Evolutionary conservation across 2,329 filamentous ascomycete genomes (phyloP), one percentile per base, ranked within the genome.

Genomic region (Monosporascus cannonballus): DNA sequence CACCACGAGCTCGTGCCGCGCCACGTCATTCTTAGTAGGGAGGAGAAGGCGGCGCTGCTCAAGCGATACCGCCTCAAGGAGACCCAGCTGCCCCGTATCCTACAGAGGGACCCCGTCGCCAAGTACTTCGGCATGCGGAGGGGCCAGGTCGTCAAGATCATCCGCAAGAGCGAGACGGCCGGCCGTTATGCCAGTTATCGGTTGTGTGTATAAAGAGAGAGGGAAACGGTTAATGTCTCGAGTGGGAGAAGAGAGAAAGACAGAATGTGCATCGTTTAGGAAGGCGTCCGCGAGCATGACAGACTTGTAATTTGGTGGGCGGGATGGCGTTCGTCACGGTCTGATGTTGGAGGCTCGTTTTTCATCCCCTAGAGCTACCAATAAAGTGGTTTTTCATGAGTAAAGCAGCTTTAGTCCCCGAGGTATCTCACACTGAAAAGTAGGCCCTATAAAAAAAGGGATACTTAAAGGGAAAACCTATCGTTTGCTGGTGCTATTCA

Each of bases 91-190:
- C 94, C 94, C 4, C 82, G 94, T 52, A 96, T 99, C 64, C 83
- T 96, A 71, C 83, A 89, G 60, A 89, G 89, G 61, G 94, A 99
- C 70, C 94, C 94, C 3, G 91, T 99, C 50, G 90, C 94, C 25
- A 86, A 88, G 64, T 99, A 97, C 71, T 76, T 96, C 51, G 94
- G 94, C 14, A 76, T 99, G 68, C 87, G 89, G 76, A 82, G 92
- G 67, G 91, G 92, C 3, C 89, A 96, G 73, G 92, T 99, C 3
- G 94, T 99, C 65, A 99, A 99, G 83, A 99, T 99, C 64, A 96
- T 99, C 65, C 81, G 94, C 60, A 92, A 87, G 71, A 92, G 87
- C 67, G 94, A 97, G 78, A 99, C 94, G 52, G 94, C 94, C 15
- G 94, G 94, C 56, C 81, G 94, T 50, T 99, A 99, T 73, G 94